Conservation (phyloP, 1,284 basidiomycete species). For the Phellinidium pouzarii region DNA sequence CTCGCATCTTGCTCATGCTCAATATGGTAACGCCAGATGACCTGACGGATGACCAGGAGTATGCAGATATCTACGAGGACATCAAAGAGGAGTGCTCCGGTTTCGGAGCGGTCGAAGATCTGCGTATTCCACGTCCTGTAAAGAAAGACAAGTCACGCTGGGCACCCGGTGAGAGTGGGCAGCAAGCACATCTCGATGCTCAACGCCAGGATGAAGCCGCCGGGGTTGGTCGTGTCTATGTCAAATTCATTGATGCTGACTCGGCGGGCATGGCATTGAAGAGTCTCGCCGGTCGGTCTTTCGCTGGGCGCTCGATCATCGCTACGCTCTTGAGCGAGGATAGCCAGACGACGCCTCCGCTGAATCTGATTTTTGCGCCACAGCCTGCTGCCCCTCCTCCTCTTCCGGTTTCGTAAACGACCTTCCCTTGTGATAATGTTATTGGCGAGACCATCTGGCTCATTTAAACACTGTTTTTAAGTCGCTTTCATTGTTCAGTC, state of each 20-base stretch:
- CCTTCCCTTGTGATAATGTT: not conserved
- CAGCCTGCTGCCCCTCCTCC: conserved; percentile 77
- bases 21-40: conserved; percentile 99
- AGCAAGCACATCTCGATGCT: conserved; percentile 58
- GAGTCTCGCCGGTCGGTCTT: conserved; percentile 84
- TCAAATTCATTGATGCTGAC: conserved; percentile 64
- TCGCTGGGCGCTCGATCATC: conserved; percentile 86
- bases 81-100: conserved; percentile 87
- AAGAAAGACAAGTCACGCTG: conserved; percentile 81
- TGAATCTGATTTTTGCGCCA: conserved; percentile 72
- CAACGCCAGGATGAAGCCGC: conserved; percentile 74
- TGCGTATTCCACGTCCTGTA: conserved; percentile 83
- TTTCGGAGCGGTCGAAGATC: conserved; percentile 79
- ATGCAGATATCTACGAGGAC: conserved; percentile 91
- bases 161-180: conserved; percentile 55
- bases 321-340: conserved; percentile 75
- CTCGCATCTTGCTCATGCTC: conserved; percentile 90
- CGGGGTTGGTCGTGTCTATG: conserved; percentile 91
- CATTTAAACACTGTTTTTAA: no score
- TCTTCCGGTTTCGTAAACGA: conserved; percentile 30
- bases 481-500: no score
- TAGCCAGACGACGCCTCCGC: conserved; percentile 73
- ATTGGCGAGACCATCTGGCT: no score
- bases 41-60: conserved; percentile 86
- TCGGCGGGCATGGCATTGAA: conserved; percentile 70